Evolutionary conservation across 2,329 filamentous ascomycete species (phyloP).

Genomic region (Dactylonectria macrodidyma): DNA sequence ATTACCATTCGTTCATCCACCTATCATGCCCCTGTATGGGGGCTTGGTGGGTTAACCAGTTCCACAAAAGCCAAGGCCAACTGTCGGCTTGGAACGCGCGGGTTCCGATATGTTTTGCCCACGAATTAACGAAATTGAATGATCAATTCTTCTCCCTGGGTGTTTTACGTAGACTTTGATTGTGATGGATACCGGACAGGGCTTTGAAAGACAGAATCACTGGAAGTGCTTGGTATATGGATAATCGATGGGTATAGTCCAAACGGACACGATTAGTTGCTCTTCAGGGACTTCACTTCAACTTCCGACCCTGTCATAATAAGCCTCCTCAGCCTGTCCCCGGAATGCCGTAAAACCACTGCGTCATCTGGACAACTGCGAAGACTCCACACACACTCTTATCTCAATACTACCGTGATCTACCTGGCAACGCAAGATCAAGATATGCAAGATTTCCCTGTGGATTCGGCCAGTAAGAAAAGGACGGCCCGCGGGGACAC

Average conservation of each 20-base stretch:
- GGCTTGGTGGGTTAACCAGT: background rate
- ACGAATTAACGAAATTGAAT: background rate
- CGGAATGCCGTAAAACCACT: background rate
- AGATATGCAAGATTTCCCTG: background rate
- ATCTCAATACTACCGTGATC: background rate
- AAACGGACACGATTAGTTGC: background rate
- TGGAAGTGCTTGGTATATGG: background rate
- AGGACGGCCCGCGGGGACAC: background rate
- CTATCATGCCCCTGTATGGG: conserved; percentile 6
- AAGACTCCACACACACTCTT: background rate
- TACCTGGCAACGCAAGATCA: background rate
- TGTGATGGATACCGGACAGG: background rate
- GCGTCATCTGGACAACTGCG: too few relatives aligned
- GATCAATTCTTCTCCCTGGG: background rate
- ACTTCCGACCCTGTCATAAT: background rate
- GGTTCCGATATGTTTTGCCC: background rate
- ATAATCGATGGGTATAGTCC: background rate
- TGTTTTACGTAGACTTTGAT: background rate
- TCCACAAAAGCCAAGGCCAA: background rate
- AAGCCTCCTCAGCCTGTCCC: background rate
- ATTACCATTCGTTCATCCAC: conserved; percentile 13
- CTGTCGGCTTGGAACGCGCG: background rate
- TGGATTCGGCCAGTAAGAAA: background rate
- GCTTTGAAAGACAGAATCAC: background rate
- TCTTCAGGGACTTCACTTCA: background rate